Conservation (phyloP, 176 grass and related monocot genomes). For the Juncus inflexus region DNA sequence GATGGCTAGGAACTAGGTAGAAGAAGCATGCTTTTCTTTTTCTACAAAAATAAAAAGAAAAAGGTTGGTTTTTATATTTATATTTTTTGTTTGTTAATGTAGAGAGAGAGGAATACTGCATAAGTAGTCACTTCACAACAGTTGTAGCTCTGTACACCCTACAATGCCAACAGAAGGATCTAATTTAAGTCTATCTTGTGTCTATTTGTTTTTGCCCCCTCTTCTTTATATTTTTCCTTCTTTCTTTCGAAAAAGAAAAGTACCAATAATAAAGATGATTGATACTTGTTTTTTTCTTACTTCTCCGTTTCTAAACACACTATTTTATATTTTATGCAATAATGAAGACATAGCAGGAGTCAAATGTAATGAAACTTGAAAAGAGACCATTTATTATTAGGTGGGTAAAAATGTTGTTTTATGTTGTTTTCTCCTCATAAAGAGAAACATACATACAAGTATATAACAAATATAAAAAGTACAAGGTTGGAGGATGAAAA, state of each 20-base stretch:
- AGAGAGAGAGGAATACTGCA: conserved; percentile 40
- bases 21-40: conserved; percentile 20
- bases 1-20: not conserved
- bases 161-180: conserved; percentile 43
- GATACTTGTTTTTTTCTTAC: no score
- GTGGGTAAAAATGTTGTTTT: conserved; percentile 4
- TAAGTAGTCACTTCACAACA: conserved; percentile 71
- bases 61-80: not conserved
- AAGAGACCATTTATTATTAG: conserved; percentile 16
- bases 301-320: no score
- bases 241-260: no score
- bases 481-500: conserved; percentile 11
- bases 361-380: not conserved
- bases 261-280: no score
- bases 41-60: no score
- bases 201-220: conserved; percentile 10
- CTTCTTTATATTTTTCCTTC: no score
- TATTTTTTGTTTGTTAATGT: conserved; percentile 6
- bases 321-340: no score
- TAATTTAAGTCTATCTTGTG: conserved; percentile 39
- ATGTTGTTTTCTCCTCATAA: conserved; percentile 19
- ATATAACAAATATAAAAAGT: conserved; percentile 3
- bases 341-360: no score
- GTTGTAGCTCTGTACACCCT: conserved; percentile 49
- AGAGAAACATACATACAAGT: conserved; percentile 11